Conservation (phyloP, 208 protist genomes). For the Angomonas ambiguus region DNA sequence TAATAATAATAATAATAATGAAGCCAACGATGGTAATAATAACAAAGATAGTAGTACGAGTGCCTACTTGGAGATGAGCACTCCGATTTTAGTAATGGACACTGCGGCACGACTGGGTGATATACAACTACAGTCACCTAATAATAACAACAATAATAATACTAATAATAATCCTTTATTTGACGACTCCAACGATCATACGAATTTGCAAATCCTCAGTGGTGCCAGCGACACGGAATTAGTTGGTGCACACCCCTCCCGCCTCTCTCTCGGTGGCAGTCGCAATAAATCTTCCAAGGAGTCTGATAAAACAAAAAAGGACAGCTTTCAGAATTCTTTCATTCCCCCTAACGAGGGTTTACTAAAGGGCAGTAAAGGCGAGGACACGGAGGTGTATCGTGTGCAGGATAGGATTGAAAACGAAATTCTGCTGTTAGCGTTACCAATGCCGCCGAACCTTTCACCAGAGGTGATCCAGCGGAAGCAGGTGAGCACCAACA, state of each 20-base stretch:
- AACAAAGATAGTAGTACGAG: background rate
- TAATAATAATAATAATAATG: background rate
- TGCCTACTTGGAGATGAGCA: conserved; percentile 18
- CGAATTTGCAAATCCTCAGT: conserved; percentile 32
- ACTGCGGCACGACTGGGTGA: conserved; percentile 9
- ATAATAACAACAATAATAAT: background rate
- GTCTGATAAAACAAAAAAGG: background rate
- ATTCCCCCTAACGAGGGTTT: background rate
- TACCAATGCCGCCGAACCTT: conserved; percentile 19
- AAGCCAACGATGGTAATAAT: background rate
- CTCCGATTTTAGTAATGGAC: conserved; percentile 42
- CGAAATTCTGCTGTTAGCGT: conserved; percentile 25
- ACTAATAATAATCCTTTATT: background rate
- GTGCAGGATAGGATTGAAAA: conserved; percentile 22
- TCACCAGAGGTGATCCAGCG: background rate
- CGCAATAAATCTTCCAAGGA: background rate
- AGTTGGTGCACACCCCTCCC: conserved; percentile 25
- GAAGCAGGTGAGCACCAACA: background rate
- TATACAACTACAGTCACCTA: background rate
- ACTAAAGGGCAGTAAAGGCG: conserved; percentile 4
- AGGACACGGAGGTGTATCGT: conserved; percentile 30
- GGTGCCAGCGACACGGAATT: conserved; percentile 31
- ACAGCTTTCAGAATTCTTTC: too few relatives aligned
- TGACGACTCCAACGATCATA: background rate
- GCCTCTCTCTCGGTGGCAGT: conserved; percentile 10